phyloP scores from a whole-genome alignment of 129 eudicot genomes.

The Saposhnikovia divaricata region DNA sequence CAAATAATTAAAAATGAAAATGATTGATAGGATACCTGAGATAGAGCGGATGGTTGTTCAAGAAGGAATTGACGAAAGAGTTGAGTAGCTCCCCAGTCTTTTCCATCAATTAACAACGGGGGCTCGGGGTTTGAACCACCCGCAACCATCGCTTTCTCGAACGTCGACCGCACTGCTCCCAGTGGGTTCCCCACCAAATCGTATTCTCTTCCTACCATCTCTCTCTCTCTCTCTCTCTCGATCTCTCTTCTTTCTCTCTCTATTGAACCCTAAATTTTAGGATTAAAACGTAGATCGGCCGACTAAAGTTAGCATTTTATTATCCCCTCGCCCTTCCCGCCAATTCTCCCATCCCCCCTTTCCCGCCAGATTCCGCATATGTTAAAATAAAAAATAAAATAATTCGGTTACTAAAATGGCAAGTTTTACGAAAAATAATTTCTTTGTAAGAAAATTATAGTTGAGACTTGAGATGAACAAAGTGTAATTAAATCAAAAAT shows the following conservation, averaged over 20 bases:
- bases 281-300: too few species aligned
- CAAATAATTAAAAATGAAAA: too few species aligned
- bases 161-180: slow-evolving; percentile 79
- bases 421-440: too few species aligned
- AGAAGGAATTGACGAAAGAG: slow-evolving; percentile 55
- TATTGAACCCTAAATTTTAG: background rate
- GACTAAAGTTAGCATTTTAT: too few species aligned
- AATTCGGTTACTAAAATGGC: too few species aligned
- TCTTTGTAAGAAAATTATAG: too few species aligned
- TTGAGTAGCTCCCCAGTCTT: slow-evolving; percentile 72
- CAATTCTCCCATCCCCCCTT: background rate
- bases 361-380: background rate
- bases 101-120: slow-evolving; percentile 40
- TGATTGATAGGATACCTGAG: slow-evolving; percentile 33
- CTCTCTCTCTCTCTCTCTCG: background rate
- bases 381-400: too few species aligned
- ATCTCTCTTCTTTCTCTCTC: background rate
- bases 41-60: slow-evolving; percentile 29
- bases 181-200: slow-evolving; percentile 79
- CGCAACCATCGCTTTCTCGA: slow-evolving; percentile 57
- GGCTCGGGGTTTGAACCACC: slow-evolving; percentile 13
- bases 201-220: slow-evolving; percentile 73
- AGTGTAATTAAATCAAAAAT: too few species aligned
- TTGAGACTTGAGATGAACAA: too few species aligned
- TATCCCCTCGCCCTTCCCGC: background rate